These are phyloP conservation scores for Pseudogymnoascus sp. DNA, from an alignment of 2,329 filamentous ascomycete species.

Conservation along the genomic window DNA sequence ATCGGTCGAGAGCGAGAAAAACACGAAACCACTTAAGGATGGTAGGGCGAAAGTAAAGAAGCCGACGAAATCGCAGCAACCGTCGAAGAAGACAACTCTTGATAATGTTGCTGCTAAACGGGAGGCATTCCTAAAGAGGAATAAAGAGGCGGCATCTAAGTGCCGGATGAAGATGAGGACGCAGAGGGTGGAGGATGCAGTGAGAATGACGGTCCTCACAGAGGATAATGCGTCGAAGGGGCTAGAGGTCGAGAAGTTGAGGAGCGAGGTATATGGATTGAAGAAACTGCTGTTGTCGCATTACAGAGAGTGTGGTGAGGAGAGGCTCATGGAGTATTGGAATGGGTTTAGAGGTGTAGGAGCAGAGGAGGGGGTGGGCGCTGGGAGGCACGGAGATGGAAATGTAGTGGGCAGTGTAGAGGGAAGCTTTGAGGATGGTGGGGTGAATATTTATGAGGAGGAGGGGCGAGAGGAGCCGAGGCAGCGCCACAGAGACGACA, in stretches of 20 bases:
- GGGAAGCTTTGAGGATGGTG: neutral
- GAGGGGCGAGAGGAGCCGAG: neutral
- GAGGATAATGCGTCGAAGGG: neutral
- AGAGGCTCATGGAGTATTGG: neutral
- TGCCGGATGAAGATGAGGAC: conserved; percentile 2
- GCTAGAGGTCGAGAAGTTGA: conserved; percentile 8
- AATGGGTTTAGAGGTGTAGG: neutral
- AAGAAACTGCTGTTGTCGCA: conserved; percentile 8
- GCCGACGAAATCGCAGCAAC: neutral
- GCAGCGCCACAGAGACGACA: neutral
- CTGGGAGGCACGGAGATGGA: neutral
- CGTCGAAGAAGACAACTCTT: conserved; percentile 8
- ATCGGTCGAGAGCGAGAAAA: neutral
- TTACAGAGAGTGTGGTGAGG: neutral
- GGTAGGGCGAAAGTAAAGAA: neutral
- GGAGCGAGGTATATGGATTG: neutral
- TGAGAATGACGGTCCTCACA: neutral
- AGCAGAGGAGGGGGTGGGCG: too few species aligned
- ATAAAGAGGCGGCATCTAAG: conserved; percentile 6
- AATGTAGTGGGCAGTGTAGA: neutral
- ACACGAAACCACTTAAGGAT: neutral
- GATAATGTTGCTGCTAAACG: conserved; percentile 1
- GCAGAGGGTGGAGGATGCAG: neutral
- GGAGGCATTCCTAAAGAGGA: conserved; percentile 11
- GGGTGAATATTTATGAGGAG: neutral